A percentile compares a stretch with the other conserved stretches of the same genome.
These are phyloP conservation scores for Cladophialophora carrionii DNA, from an alignment of 2,329 filamentous ascomycete genomes.

Conservation along the genomic window DNA sequence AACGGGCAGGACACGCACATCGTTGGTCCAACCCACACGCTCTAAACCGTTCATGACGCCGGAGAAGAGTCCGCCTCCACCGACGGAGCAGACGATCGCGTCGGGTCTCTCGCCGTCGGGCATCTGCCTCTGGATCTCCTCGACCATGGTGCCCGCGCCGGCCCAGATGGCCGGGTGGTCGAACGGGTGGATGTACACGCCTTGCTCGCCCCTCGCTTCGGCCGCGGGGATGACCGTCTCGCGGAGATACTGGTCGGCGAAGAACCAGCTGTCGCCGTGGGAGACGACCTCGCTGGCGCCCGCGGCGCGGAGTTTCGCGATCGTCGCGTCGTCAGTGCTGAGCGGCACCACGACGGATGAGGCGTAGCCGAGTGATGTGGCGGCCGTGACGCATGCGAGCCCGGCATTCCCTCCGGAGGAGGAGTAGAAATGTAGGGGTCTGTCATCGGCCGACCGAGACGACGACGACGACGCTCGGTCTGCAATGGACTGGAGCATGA, in stretches of 20 bases:
- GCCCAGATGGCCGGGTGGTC: conserved; percentile 53
- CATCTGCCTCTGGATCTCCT: conserved; percentile 50
- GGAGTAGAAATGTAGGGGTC: conserved; percentile 71
- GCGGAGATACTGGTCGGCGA: conserved; percentile 69
- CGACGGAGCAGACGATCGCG: conserved; percentile 75
- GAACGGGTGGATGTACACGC: conserved; percentile 56
- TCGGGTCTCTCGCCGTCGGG: conserved; percentile 57
- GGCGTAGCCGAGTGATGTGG: conserved; percentile 63
- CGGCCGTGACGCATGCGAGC: conserved; percentile 76
- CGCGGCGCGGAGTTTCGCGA: conserved; percentile 68
- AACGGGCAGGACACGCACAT: conserved; percentile 65
- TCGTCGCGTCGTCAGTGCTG: conserved; percentile 69
- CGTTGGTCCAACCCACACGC: conserved; percentile 38
- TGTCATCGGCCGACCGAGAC: conserved; percentile 47
- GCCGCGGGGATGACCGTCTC: conserved; percentile 51
- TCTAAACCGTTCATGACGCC: conserved; percentile 72
- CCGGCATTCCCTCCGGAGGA: conserved; percentile 84
- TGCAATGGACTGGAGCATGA: conserved; percentile 64
- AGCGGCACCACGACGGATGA: conserved; percentile 76
- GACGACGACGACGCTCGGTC: conserved; percentile 59
- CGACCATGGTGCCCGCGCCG: conserved; percentile 51
- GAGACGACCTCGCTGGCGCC: conserved; percentile 69
- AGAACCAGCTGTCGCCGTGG: conserved; percentile 67
- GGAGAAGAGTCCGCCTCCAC: conserved; percentile 78
- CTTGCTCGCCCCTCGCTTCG: conserved; percentile 41